A percentile compares a stretch with the other conserved stretches of the same genome.
phyloP scores from a whole-genome alignment of 495 filamentous ascomycete genomes.

The Astrothelium subdiscretum region DNA sequence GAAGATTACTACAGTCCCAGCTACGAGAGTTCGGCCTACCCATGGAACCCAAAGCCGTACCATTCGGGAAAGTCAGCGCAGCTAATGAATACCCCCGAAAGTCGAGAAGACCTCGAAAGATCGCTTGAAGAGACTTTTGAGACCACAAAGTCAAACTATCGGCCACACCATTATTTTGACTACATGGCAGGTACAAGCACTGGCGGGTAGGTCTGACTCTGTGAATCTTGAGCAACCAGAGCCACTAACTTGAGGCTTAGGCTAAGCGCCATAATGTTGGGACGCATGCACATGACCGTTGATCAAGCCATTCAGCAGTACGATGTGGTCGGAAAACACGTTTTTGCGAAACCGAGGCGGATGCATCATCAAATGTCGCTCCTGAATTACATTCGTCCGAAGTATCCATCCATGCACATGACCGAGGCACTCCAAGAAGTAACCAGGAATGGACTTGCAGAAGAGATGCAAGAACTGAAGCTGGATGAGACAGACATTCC shows the following conservation, averaged over 20 bases:
- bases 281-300: conserved; percentile 3
- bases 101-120: neutral
- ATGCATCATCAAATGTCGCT: neutral
- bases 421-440: neutral
- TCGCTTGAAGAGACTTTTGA: neutral
- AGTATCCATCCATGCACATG: neutral
- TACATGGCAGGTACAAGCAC: conserved; percentile 6
- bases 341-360: conserved; percentile 2
- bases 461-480: neutral
- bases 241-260: neutral
- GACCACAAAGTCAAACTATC: neutral
- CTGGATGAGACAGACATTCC: neutral
- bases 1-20: neutral
- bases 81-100: neutral
- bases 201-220: neutral
- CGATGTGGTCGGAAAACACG: conserved; percentile 3
- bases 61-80: neutral
- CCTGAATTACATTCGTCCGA: conserved; percentile 1
- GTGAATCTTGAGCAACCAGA: neutral
- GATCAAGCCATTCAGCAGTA: conserved; percentile 1
- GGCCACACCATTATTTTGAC: conserved; percentile 7
- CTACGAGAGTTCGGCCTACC: conserved; percentile 1
- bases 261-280: conserved; percentile 6
- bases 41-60: conserved; percentile 1
- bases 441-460: neutral